Evolutionary conservation across 2,329 filamentous ascomycete species (phyloP).

Genomic region (Calcarisporium arbuscula): DNA sequence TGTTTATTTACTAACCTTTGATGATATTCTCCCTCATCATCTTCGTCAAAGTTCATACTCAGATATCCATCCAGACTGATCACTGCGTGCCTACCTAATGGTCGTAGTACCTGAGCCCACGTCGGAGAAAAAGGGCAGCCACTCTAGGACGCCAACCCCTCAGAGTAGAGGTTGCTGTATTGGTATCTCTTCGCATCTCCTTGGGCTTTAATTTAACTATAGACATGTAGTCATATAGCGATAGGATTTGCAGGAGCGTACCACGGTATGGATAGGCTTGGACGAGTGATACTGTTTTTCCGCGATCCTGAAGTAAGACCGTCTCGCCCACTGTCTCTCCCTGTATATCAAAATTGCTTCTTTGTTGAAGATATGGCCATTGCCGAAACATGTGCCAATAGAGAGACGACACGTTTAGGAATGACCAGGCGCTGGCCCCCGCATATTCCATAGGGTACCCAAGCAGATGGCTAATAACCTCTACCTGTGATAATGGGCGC

Average conservation of each 20-base stretch:
- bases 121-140: neutral
- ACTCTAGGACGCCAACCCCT: neutral
- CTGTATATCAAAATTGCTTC: neutral
- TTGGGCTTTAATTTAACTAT: slow-evolving; percentile 3
- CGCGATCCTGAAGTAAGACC: slow-evolving; percentile 1
- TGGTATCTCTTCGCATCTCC: too few species aligned
- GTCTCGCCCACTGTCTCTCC: neutral
- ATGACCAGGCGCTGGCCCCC: slow-evolving; percentile 4
- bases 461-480: slow-evolving; percentile 6
- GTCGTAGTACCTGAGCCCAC: neutral
- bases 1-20: neutral
- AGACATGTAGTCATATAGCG: slow-evolving; percentile 7
- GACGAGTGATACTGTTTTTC: slow-evolving; percentile 2
- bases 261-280: slow-evolving; percentile 7
- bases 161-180: neutral
- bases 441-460: slow-evolving; percentile 8
- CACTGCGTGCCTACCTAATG: neutral
- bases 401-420: slow-evolving; percentile 1
- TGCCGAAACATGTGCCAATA: slow-evolving; percentile 7
- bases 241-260: neutral
- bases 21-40: neutral
- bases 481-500: slow-evolving; percentile 7
- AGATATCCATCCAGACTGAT: slow-evolving; percentile 5
- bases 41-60: slow-evolving; percentile 2
- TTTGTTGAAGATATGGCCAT: slow-evolving; percentile 7